phyloP scores from a whole-genome alignment of 371 early-diverging fungal genomes.

The Dinochytrium kinnereticum region DNA sequence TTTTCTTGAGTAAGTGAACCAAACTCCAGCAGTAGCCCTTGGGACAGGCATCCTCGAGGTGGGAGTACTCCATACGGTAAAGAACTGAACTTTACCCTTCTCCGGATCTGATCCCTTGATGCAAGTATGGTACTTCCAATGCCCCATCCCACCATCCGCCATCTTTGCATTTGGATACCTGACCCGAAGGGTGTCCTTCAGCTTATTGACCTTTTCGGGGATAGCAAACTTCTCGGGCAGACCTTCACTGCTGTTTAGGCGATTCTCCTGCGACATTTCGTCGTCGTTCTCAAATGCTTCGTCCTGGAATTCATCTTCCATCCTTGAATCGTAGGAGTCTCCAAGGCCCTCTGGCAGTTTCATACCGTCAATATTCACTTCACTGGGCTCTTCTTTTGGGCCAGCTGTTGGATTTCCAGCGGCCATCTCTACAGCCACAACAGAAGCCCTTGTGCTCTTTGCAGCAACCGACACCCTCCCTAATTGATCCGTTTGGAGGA shows the following conservation, averaged over 20 bases:
- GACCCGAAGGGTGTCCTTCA: background rate
- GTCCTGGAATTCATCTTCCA: background rate
- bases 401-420: no score
- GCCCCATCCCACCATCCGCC: constrained; percentile 25
- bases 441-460: background rate
- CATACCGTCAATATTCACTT: constrained; percentile 8
- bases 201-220: background rate
- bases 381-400: no score
- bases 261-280: background rate
- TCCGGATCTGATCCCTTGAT: constrained; percentile 15
- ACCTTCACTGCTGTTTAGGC: background rate
- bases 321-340: background rate
- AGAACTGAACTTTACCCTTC: constrained; percentile 19
- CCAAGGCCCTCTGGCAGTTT: background rate
- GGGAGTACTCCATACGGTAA: constrained; percentile 33
- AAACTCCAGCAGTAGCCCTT: constrained; percentile 29
- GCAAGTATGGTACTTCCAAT: constrained; percentile 32
- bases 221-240: background rate
- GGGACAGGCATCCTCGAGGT: constrained; percentile 26
- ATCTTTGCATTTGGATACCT: background rate
- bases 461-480: background rate
- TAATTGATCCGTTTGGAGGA: no score
- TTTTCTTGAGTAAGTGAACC: constrained; percentile 26
- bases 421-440: no score
- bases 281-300: background rate